These are phyloP conservation scores for Vitis cinerea DNA, from an alignment of 164 flowering plant genomes.

Conservation along the genomic window DNA sequence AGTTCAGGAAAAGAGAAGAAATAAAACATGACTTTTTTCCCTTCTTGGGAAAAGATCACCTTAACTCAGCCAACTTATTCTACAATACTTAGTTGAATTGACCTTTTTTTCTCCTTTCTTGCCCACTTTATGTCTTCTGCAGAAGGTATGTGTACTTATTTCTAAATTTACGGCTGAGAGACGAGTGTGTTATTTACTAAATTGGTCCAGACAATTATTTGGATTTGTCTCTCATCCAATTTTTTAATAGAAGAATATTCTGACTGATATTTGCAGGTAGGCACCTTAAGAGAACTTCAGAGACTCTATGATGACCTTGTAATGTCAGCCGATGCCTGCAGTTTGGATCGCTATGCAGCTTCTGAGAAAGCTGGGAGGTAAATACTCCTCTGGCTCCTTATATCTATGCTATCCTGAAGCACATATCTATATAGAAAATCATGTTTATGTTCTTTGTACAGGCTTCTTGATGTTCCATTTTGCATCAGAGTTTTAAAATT, in stretches of 20 bases:
- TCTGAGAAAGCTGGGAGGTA: slow-evolving; percentile 75
- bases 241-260: slow-evolving; percentile 2
- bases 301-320: slow-evolving; percentile 92
- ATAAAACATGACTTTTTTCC: no score
- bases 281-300: slow-evolving; percentile 78
- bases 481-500: background rate
- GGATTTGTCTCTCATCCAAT: background rate
- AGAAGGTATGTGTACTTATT: no score
- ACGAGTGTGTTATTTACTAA: background rate
- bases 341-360: slow-evolving; percentile 66
- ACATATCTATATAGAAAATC: no score
- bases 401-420: no score
- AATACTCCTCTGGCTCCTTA: background rate
- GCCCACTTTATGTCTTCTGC: no score
- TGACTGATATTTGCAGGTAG: slow-evolving; percentile 50
- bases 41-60: no score
- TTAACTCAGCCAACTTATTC: no score
- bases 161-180: background rate
- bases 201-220: background rate
- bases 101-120: no score
- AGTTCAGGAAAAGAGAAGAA: no score
- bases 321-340: slow-evolving; percentile 68
- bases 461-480: background rate
- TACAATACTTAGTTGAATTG: no score
- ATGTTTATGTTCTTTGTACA: background rate